Evolutionary conservation across 768 basidiomycete genomes (phyloP), one percentile per base, ranked within the genome.

Genomic region (Tricholoma hemisulphureum): DNA sequence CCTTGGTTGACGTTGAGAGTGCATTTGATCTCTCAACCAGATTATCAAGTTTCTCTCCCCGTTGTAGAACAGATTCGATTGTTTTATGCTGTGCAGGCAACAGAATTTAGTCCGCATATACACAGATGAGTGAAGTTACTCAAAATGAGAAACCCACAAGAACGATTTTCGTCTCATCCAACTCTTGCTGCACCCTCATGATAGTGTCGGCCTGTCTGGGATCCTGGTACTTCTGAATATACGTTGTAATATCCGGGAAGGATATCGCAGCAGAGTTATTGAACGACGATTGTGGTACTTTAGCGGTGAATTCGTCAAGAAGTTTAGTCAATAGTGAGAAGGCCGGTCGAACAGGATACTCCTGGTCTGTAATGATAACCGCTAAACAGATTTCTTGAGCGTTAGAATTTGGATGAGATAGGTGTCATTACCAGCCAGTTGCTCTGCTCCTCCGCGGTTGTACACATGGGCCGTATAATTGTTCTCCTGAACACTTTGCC

Each of bases 91-190:
- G 68, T 56, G 58, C 35, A 52, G 32, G 41, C 13, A 51, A 55
- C 43, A 31, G 46, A 41, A 50, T 32, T 5, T 21, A 21, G 7
- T 7, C 6, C 7, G 28, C 35, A 39, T 32, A 53, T n/a, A 54
- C 51, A 28, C 3, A 11, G 18, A 34, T 23, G 16, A 51, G 26
- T 6, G 21, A 24, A 5, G 23, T 2, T 29, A 26, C 45, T 6
- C 21, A 8, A 20, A 53, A 41, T 41, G 51, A 18, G 24, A 52
- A n/a, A 79, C 91, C 58, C 65, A 96, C 95, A 72, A 99, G 76
- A 46, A 98, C 86, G 63, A 99, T 96, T 88, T 99, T 99, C 3
- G 97, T 98, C 78, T 99, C 97, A 71, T 99, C 97, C 53, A 99
- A 75, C 70, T 99, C 97, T 68, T 94, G 90, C 73, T 99, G 97